Evolutionary conservation across 2,329 filamentous ascomycete genomes (phyloP).

Genomic region (Mycosphaerelloides madeirae): DNA sequence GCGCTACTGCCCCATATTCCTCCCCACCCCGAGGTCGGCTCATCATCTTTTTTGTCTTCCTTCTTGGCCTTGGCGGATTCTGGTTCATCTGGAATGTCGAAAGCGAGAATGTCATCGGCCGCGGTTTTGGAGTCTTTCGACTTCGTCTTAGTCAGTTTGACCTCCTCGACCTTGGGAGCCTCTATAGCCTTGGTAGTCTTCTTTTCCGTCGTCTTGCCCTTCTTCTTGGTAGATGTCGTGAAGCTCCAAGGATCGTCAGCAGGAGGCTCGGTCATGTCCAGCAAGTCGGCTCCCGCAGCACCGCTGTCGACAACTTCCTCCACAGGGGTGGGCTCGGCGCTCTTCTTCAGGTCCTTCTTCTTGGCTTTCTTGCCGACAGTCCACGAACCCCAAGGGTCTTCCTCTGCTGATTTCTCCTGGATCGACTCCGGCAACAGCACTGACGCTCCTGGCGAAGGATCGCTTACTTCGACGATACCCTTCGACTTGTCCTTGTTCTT

Average conservation of each 20-base stretch:
- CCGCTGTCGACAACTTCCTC: conserved; percentile 38
- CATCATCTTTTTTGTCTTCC: conserved; percentile 41
- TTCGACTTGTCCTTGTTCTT: conserved; percentile 42
- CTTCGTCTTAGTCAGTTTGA: conserved; percentile 32
- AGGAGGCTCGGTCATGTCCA: conserved; percentile 19
- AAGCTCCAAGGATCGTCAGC: conserved; percentile 29
- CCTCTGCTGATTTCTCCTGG: conserved; percentile 33
- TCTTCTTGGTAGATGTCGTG: conserved; percentile 34
- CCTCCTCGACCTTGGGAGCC: conserved; percentile 30
- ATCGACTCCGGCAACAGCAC: conserved; percentile 41
- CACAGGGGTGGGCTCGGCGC: conserved; percentile 33
- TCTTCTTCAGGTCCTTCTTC: conserved; percentile 51
- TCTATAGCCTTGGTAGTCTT: conserved; percentile 20
- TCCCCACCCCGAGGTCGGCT: conserved; percentile 28
- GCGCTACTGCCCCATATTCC: conserved; percentile 30
- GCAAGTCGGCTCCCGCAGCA: conserved; percentile 28
- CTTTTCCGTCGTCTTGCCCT: conserved; percentile 32
- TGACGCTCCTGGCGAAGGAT: conserved; percentile 30
- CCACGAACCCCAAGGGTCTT: conserved; percentile 27
- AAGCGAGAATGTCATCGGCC: conserved; percentile 21
- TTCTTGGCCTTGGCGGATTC: conserved; percentile 37
- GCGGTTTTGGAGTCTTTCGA: conserved; percentile 30
- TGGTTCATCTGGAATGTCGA: conserved; percentile 18
- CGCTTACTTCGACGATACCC: conserved; percentile 36
- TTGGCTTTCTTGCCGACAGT: conserved; percentile 45